Evolutionary conservation across 2,329 filamentous ascomycete species (phyloP).

Genomic region (Chrysoporthe austroafricana): DNA sequence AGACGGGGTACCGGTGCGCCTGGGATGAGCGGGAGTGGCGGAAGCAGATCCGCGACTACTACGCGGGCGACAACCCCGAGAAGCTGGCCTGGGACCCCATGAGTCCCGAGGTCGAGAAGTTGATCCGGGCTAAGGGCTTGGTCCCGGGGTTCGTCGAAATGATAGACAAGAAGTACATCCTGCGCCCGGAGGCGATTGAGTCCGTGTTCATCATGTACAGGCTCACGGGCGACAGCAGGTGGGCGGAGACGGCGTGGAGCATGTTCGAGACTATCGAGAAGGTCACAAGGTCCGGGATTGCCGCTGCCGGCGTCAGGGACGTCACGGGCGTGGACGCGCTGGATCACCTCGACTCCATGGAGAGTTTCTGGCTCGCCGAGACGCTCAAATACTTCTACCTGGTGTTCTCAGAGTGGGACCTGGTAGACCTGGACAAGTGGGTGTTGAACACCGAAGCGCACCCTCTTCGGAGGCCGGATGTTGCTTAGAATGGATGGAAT

Average conservation of each 20-base stretch:
- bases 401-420: constrained; percentile 61
- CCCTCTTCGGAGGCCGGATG: constrained; percentile 45
- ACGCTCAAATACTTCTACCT: constrained; percentile 71
- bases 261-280: constrained; percentile 71
- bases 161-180: constrained; percentile 62
- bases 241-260: constrained; percentile 71
- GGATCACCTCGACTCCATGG: constrained; percentile 64
- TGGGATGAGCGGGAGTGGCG: constrained; percentile 35
- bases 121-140: constrained; percentile 24
- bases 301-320: constrained; percentile 68
- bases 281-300: constrained; percentile 64
- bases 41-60: constrained; percentile 21
- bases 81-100: constrained; percentile 18
- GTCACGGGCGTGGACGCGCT: constrained; percentile 52
- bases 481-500: neutral
- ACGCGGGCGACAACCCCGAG: neutral
- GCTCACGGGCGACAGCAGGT: constrained; percentile 67
- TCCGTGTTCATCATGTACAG: constrained; percentile 79
- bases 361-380: constrained; percentile 75
- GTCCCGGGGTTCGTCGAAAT: constrained; percentile 58
- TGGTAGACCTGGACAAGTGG: constrained; percentile 65
- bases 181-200: constrained; percentile 80
- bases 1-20: constrained; percentile 32
- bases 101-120: constrained; percentile 14
- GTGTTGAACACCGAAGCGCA: constrained; percentile 64